Base-by-base conservation (phyloP, 169 alveolate genomes). In the Neospora caninum region DNA sequence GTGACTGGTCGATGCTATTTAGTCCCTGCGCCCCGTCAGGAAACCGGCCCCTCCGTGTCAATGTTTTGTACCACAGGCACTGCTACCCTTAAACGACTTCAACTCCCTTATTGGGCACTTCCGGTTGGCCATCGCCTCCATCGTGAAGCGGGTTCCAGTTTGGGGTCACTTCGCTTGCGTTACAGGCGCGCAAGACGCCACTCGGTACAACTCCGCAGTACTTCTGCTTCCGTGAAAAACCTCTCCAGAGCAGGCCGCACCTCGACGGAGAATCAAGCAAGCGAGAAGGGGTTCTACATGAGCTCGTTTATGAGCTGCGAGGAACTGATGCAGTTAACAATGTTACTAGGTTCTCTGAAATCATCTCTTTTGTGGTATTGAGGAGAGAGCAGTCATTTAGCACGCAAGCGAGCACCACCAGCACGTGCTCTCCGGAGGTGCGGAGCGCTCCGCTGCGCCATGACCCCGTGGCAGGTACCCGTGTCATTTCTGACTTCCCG, bases 81-180 rank as follows among this genome's bases (percentile, higher is more conserved):
- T 64, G 91, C 84, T 82, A 86, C 86, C 94, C 25, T 80, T 88
- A 10, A 88, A 82, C 49, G 70, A 41, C 39, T 92, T 92, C 54
- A 67, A 80, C 2, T 54, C 84, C 4, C 67, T 92, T 43, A 18
- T 92, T 39, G 94, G 94, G 20, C 84, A 82, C 41, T 82, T 92
- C 20, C 94, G 94, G 43, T 54, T 92, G 36, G 86, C 91, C 16
- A 88, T 88, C 31, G 94, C 94, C 78, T 92, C 94, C 22, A 45
- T 92, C 16, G 94, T 92, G 80, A 73, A 73, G 25, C 39, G 42
- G 9, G 84, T 73, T 18, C 84, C 84, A 7, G 42, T 73, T 31
- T 73, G 84, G 84, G 84, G 84, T n/a, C 84, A 73, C 84, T 73
- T 31, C 42, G 84, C 84, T n/a, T 36, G 84, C 45, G 49, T n/a